Evolutionary conservation across 129 eudicot species (phyloP).

Genomic region (Calendula officinalis): DNA sequence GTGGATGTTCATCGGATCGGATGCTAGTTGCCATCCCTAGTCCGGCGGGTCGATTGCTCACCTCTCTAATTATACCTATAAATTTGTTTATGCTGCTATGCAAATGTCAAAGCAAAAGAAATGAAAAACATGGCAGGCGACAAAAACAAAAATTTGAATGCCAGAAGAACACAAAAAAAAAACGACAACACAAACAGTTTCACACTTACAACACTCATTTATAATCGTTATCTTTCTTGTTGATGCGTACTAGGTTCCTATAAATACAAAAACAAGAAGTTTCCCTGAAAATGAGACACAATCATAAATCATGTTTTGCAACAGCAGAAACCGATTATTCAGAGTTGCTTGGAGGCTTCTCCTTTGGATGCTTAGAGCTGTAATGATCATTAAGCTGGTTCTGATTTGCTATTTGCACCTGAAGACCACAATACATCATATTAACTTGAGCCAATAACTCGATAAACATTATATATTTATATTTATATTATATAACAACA

Average conservation of each 20-base stretch:
- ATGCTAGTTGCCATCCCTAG: not conserved
- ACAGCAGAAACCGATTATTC: constrained; percentile 30
- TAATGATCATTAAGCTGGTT: constrained; percentile 90
- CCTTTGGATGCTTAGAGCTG: constrained; percentile 87
- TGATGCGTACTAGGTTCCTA: constrained; percentile 3
- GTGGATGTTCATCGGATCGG: no score
- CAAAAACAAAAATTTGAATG: not conserved
- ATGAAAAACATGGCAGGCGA: not conserved
- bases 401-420: constrained; percentile 84
- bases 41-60: not conserved
- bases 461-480: not conserved
- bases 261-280: constrained; percentile 11
- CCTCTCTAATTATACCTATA: not conserved
- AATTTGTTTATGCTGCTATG: not conserved
- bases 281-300: not conserved
- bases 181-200: constrained; percentile 17
- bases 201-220: constrained; percentile 10
- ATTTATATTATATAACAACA: not conserved
- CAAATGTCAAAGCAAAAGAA: not conserved
- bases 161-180: not conserved
- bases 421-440: constrained; percentile 23
- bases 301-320: not conserved
- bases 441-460: constrained; percentile 1
- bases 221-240: constrained; percentile 7
- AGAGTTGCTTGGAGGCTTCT: constrained; percentile 85